Evolutionary conservation across 2,329 filamentous ascomycete species (phyloP).

Genomic region (Aspergillus pseudoviridinutans): DNA sequence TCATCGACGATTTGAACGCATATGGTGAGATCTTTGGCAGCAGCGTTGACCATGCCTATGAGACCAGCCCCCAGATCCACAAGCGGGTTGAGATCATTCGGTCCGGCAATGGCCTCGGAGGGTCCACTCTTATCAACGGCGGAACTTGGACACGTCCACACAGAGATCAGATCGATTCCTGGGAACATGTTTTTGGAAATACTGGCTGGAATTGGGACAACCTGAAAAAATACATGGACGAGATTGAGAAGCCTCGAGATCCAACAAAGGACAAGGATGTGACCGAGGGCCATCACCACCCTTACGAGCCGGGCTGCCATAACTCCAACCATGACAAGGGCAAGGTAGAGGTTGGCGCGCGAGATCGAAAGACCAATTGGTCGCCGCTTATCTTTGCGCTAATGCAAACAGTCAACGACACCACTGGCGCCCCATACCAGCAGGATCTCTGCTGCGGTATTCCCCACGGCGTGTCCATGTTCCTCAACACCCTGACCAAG

Average conservation of each 20-base stretch:
- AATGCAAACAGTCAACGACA: conserved; percentile 15
- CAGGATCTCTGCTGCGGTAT: conserved; percentile 22
- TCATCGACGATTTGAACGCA: conserved; percentile 21
- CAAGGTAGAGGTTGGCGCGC: conserved; percentile 17
- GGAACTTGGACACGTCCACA: conserved; percentile 28
- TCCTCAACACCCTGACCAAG: conserved; percentile 22
- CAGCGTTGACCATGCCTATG: conserved; percentile 18
- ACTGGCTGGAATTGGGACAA: conserved; percentile 44
- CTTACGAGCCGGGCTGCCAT: conserved; percentile 20
- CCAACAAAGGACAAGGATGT: conserved; percentile 16
- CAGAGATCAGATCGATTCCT: conserved; percentile 22
- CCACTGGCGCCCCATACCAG: conserved; percentile 13
- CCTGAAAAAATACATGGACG: conserved; percentile 47
- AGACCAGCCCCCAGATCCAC: conserved; percentile 16
- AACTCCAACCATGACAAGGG: conserved; percentile 14
- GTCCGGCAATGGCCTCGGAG: conserved; percentile 26
- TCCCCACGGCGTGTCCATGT: conserved; percentile 29
- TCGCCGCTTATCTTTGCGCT: conserved; percentile 21
- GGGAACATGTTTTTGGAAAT: conserved; percentile 39
- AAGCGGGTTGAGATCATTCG: conserved; percentile 17
- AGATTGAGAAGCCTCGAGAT: conserved; percentile 24
- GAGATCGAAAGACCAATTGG: conserved; percentile 18
- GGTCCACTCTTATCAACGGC: conserved; percentile 27
- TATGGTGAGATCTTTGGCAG: conserved; percentile 26
- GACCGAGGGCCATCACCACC: conserved; percentile 15